Conservation (phyloP, 2,329 filamentous ascomycete genomes). For the Alternaria sp. region DNA sequence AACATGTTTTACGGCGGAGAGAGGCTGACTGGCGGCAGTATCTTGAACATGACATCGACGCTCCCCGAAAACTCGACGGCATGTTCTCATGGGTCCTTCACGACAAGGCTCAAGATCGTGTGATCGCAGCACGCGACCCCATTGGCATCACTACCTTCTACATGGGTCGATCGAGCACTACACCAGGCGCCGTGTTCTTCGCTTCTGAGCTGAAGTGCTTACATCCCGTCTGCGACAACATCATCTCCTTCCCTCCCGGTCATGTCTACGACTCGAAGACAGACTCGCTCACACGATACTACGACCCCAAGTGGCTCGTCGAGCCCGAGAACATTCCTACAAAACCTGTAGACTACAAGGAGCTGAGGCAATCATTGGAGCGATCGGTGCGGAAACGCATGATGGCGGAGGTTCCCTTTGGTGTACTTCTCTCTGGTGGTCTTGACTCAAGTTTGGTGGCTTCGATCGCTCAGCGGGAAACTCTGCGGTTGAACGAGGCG, state of each 20-base stretch:
- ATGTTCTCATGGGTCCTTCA: conserved; percentile 99
- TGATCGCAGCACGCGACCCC: conserved; percentile 92
- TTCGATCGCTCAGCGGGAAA: conserved; percentile 94
- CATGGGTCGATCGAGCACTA: conserved; percentile 84
- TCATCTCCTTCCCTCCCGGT: conserved; percentile 91
- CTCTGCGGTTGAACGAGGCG: conserved; percentile 75
- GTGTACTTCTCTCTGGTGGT: conserved; percentile 92
- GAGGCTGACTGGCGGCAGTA: conserved; percentile 67
- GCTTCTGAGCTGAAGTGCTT: conserved; percentile 96
- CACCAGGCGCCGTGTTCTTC: conserved; percentile 89
- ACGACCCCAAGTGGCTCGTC: conserved; percentile 86
- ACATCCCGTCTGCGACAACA: conserved; percentile 92
- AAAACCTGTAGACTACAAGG: conserved; percentile 82
- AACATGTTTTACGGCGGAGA: not conserved
- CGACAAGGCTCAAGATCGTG: conserved; percentile 92
- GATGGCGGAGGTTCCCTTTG: conserved; percentile 99
- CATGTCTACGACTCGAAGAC: conserved; percentile 97
- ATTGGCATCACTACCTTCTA: conserved; percentile 98
- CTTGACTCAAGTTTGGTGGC: conserved; percentile 96
- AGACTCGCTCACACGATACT: conserved; percentile 85
- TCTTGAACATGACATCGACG: conserved; percentile 88
- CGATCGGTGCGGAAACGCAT: conserved; percentile 92
- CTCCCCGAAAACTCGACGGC: conserved; percentile 92
- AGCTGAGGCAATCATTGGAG: conserved; percentile 83
- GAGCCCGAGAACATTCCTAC: conserved; percentile 81